Percentiles rank a stretch among this genome's conserved stretches.
Evolutionary conservation across 116 monocot genomes (phyloP).

Genomic region (Thalassia testudinum): DNA sequence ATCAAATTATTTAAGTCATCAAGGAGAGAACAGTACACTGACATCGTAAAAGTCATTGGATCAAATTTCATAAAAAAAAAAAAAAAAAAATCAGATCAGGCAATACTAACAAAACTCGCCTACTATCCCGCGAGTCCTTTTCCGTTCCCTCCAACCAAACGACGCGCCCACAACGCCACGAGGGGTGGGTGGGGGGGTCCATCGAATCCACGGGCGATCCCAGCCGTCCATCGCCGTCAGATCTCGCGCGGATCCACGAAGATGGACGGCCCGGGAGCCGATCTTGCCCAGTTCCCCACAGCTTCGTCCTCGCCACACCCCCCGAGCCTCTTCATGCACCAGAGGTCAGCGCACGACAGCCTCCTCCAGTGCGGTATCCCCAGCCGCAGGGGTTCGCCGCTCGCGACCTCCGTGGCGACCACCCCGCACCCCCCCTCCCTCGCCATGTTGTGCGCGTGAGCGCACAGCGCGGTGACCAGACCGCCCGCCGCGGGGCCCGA

Average conservation of each 20-base stretch:
- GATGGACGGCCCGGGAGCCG: conserved; percentile 37
- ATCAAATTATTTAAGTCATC: too few species aligned
- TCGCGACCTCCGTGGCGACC: conserved; percentile 67
- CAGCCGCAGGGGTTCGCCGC: conserved; percentile 44
- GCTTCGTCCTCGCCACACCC: conserved; percentile 46
- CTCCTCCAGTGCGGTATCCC: conserved; percentile 63
- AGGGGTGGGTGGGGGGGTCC: too few species aligned
- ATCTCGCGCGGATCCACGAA: conserved; percentile 93
- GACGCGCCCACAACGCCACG: too few species aligned
- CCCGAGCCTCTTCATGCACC: conserved; percentile 76
- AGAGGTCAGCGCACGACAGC: conserved; percentile 72
- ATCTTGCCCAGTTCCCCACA: conserved; percentile 77
- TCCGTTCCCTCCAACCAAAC: too few species aligned
- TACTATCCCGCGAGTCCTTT: too few species aligned
- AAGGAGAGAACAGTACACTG: too few species aligned
- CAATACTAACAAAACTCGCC: too few species aligned
- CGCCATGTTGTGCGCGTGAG: conserved; percentile 71
- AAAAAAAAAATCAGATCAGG: too few species aligned
- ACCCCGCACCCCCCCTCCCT: conserved; percentile 38
- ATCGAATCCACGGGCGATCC: too few species aligned
- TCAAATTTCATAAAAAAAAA: too few species aligned
- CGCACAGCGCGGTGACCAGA: conserved; percentile 30
- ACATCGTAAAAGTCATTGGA: too few species aligned
- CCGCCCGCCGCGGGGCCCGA: conserved; percentile 29
- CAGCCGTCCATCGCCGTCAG: too few species aligned